Base-by-base conservation (phyloP, 2,329 filamentous ascomycete genomes). In the Phialemonium atrogriseum region DNA sequence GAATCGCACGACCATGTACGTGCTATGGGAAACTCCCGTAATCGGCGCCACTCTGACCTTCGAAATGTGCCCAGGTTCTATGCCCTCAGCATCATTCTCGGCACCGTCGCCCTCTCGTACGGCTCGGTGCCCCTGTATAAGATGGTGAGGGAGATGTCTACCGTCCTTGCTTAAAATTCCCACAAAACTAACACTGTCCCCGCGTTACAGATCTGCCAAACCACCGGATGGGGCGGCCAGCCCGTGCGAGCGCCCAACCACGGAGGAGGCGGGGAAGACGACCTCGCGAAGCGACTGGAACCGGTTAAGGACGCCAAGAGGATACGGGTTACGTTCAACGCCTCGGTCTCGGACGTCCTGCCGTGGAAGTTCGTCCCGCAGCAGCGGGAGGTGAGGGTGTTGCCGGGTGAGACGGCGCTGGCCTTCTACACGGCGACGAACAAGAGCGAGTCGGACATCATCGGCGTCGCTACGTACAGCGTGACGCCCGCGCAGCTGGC, bases 401-500 rank as follows among this genome's bases (percentile, higher is more conserved):
- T 96, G 2, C 93, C 91, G 0, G 93, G 93, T 42, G 91, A 98
- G 67, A 98, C 91, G 3, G 91, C 91, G 5, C 68, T 98, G 43
- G 91, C 93, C 4, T 98, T 98, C 58, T 98, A 95, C 62, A 98
- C 86, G 6, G 91, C 91, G 10, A 95, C 87, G 34, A 98, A 98
- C 64, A 80, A 77, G 43, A 85, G 84, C 38, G 75, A 84, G 41
- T 76, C 83, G 42, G 93, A 98, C 63, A 96, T 98, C 47, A 96
- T 98, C 50, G 91, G 91, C 28, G 88, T 98, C 25, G 91, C 91
- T 9, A 98, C 91, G 7, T 98, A 98, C 61, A 94, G 85, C 51
- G 93, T 98, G 18, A 95, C 89, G 3, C 91, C 91, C 0, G 91
- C 77, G 4, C 91, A 98, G 61, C 88, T 94, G 26, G 89, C 91